A percentile compares a stretch with the other conserved stretches of the same genome.
Conservation (phyloP, 2,329 filamentous ascomycete genomes). For the Aspergillus fijiensis region DNA sequence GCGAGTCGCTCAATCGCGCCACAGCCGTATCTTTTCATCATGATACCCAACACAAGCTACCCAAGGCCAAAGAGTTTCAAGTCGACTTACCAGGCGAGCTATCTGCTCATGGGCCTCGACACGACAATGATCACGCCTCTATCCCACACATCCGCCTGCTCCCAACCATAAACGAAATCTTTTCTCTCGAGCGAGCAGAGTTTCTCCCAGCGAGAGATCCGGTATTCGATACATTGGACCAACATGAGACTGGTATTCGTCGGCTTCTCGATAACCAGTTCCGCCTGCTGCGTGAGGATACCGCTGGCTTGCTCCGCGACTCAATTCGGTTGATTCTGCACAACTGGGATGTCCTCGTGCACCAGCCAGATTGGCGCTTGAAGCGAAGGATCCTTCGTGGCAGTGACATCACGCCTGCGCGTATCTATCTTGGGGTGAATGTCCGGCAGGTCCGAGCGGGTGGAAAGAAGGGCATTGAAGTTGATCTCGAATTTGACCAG, state of each 20-base stretch:
- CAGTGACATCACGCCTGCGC: slow-evolving; percentile 4
- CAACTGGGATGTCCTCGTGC: slow-evolving; percentile 5
- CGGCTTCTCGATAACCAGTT: slow-evolving; percentile 14
- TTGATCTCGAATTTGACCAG: slow-evolving; percentile 15
- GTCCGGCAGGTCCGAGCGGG: not conserved
- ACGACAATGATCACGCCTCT: slow-evolving; percentile 11
- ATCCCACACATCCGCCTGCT: slow-evolving; percentile 8
- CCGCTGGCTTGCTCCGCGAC: slow-evolving; percentile 12
- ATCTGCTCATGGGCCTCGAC: slow-evolving; percentile 6
- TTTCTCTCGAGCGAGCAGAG: not conserved
- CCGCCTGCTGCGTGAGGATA: slow-evolving; percentile 14
- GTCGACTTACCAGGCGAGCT: slow-evolving; percentile 12
- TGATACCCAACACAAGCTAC: not conserved
- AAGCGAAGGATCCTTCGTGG: slow-evolving; percentile 9
- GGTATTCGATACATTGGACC: not conserved
- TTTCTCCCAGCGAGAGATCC: slow-evolving; percentile 9
- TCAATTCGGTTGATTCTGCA: slow-evolving; percentile 8
- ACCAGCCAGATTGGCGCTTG: slow-evolving; percentile 4
- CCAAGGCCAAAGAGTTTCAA: not conserved
- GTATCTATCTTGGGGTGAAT: slow-evolving; percentile 7
- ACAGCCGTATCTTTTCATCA: not conserved
- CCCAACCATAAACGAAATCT: slow-evolving; percentile 10
- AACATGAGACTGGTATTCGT: slow-evolving; percentile 12
- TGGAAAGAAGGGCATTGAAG: slow-evolving; percentile 3
- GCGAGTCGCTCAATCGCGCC: not conserved